Conservation (phyloP, 2,329 filamentous ascomycete species). For the Pyrenophora teres region DNA sequence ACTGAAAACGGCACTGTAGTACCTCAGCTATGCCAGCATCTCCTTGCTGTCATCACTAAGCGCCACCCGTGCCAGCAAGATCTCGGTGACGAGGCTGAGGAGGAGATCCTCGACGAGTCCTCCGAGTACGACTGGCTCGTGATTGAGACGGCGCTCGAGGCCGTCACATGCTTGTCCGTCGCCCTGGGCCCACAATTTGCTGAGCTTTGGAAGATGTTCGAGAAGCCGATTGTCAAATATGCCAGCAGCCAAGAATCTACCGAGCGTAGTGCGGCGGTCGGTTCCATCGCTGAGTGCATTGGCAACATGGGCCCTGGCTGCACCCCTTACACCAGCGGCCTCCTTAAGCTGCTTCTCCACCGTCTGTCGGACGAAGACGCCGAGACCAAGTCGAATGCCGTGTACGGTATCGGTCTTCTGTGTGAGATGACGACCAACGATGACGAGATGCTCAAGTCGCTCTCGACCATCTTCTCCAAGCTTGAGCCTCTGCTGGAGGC, state of each 20-base stretch:
- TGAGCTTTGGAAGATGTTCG: constrained; percentile 94
- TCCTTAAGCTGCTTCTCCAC: constrained; percentile 82
- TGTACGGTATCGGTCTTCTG: constrained; percentile 86
- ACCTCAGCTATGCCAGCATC: constrained; percentile 74
- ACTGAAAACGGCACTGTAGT: constrained; percentile 68
- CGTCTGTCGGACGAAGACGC: constrained; percentile 86
- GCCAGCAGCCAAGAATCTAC: constrained; percentile 82
- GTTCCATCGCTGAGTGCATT: constrained; percentile 88
- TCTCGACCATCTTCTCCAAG: constrained; percentile 78
- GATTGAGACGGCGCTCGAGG: constrained; percentile 91
- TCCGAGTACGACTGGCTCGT: constrained; percentile 98
- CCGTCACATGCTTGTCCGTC: constrained; percentile 80
- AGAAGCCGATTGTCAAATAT: constrained; percentile 88
- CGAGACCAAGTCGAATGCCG: constrained; percentile 93
- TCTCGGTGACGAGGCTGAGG: constrained; percentile 76
- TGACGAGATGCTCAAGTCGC: constrained; percentile 73
- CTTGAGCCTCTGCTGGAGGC: constrained; percentile 83
- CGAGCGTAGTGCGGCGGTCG: constrained; percentile 87
- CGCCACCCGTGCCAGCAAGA: constrained; percentile 93
- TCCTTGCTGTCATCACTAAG: constrained; percentile 82
- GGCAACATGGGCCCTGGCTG: constrained; percentile 81
- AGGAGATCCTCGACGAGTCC: constrained; percentile 70
- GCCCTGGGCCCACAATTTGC: constrained; percentile 81
- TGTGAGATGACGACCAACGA: constrained; percentile 78
- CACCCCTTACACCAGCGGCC: constrained; percentile 75